phyloP scores from a whole-genome alignment of 2,329 filamentous ascomycete genomes.

The Beauveria asiatica region DNA sequence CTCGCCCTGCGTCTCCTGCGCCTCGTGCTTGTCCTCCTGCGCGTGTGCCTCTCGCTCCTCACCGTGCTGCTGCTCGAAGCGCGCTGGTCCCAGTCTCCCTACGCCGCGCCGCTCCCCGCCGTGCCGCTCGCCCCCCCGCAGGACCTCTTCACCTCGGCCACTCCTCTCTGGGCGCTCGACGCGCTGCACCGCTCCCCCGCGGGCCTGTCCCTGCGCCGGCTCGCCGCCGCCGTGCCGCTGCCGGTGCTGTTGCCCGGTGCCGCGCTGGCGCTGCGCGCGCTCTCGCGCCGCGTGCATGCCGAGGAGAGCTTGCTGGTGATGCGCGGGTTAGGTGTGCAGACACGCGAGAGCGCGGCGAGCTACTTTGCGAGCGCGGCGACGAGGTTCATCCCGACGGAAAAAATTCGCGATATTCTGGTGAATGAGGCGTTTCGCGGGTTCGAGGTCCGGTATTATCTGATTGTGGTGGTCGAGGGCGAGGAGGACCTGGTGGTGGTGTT shows the following conservation, averaged over 20 bases:
- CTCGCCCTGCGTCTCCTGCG: constrained; percentile 39
- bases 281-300: constrained; percentile 40
- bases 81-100: constrained; percentile 32
- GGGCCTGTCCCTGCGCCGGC: constrained; percentile 22
- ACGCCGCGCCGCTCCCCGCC: constrained; percentile 16
- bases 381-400: constrained; percentile 74
- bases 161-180: constrained; percentile 20
- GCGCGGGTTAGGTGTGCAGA: constrained; percentile 84
- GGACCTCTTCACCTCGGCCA: constrained; percentile 15
- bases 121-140: constrained; percentile 13
- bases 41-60: constrained; percentile 33
- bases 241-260: constrained; percentile 32
- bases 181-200: constrained; percentile 22
- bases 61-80: constrained; percentile 43
- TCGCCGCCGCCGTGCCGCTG: constrained; percentile 29
- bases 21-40: constrained; percentile 33
- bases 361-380: constrained; percentile 47
- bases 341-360: constrained; percentile 52
- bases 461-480: constrained; percentile 85
- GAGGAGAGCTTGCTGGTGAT: constrained; percentile 85
- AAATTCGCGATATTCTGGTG: constrained; percentile 88
- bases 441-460: constrained; percentile 80
- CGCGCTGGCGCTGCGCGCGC: constrained; percentile 31
- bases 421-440: constrained; percentile 93
- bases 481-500: constrained; percentile 91